A percentile compares a stretch with the other conserved stretches of the same genome.
Evolutionary conservation across 2,329 filamentous ascomycete species (phyloP).

Genomic region (Aspergillus carbonarius): DNA sequence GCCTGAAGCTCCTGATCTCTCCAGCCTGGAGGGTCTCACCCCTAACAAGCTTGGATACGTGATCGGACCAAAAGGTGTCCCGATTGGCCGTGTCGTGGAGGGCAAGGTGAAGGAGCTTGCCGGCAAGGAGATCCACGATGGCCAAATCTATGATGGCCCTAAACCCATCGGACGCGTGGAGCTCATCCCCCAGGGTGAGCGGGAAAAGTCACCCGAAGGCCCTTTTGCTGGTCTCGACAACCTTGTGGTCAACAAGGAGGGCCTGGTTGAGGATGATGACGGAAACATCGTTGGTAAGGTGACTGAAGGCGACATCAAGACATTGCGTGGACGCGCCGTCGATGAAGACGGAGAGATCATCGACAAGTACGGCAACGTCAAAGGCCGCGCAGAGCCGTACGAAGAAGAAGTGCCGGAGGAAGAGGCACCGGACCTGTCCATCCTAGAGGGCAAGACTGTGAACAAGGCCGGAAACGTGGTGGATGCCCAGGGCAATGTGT

Average conservation of each 20-base stretch:
- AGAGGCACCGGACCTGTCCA: constrained; percentile 55
- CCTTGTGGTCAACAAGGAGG: constrained; percentile 58
- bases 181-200: constrained; percentile 58
- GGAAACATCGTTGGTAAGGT: constrained; percentile 73
- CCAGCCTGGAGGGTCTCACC: constrained; percentile 53
- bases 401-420: constrained; percentile 52
- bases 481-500: constrained; percentile 58
- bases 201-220: constrained; percentile 56
- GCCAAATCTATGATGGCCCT: constrained; percentile 56
- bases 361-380: constrained; percentile 69
- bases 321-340: constrained; percentile 69
- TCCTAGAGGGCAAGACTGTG: constrained; percentile 61
- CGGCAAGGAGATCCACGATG: constrained; percentile 57
- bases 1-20: constrained; percentile 50
- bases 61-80: constrained; percentile 53
- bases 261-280: constrained; percentile 70
- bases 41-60: constrained; percentile 61
- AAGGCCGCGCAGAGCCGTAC: constrained; percentile 59
- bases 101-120: constrained; percentile 57
- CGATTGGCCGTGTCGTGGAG: constrained; percentile 58
- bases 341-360: constrained; percentile 81
- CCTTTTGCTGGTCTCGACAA: constrained; percentile 59
- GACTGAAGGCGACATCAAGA: constrained; percentile 68
- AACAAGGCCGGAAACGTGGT: constrained; percentile 65
- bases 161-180: constrained; percentile 59